Percentiles rank a stretch among this genome's conserved stretches.
Evolutionary conservation across 768 basidiomycete genomes (phyloP).

Genomic region (Gymnopilus dilepis): DNA sequence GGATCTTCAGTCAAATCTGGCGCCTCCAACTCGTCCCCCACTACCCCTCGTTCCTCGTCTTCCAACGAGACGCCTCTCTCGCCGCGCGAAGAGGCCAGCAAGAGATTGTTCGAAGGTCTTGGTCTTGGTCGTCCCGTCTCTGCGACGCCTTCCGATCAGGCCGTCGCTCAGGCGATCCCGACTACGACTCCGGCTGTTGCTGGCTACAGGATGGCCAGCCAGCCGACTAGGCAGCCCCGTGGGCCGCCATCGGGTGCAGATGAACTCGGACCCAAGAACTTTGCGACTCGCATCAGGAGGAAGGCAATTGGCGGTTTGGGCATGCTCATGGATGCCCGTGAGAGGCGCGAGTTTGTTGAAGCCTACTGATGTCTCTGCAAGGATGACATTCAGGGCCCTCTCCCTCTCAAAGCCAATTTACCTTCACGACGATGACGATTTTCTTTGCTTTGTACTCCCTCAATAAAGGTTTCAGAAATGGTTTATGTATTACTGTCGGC

Average conservation of each 20-base stretch:
- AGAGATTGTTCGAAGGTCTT: slow-evolving; percentile 88
- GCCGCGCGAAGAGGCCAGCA: slow-evolving; percentile 85
- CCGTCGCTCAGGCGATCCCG: slow-evolving; percentile 35
- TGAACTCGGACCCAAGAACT: slow-evolving; percentile 87
- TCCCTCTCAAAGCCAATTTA: not conserved
- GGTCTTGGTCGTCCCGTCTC: slow-evolving; percentile 79
- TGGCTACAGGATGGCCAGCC: slow-evolving; percentile 67
- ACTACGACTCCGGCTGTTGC: slow-evolving; percentile 40
- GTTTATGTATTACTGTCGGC: slow-evolving; percentile 29
- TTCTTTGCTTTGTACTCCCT: slow-evolving; percentile 14
- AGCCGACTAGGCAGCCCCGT: slow-evolving; percentile 83
- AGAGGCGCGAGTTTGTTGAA: slow-evolving; percentile 77
- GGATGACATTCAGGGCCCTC: not conserved
- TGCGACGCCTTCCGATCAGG: slow-evolving; percentile 41
- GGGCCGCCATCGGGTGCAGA: slow-evolving; percentile 88
- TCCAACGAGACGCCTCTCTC: slow-evolving; percentile 70
- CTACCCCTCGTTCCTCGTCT: slow-evolving; percentile 74
- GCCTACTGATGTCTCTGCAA: slow-evolving; percentile 53
- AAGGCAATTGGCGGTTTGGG: slow-evolving; percentile 85
- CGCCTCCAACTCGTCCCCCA: slow-evolving; percentile 66
- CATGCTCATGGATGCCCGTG: slow-evolving; percentile 79
- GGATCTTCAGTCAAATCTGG: slow-evolving; percentile 60
- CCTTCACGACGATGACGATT: slow-evolving; percentile 15
- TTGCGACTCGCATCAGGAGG: slow-evolving; percentile 83
- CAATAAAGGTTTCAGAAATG: slow-evolving; percentile 27